These are phyloP conservation scores for Cytospora piceae DNA, from an alignment of 2,329 filamentous ascomycete species.

Conservation along the genomic window DNA sequence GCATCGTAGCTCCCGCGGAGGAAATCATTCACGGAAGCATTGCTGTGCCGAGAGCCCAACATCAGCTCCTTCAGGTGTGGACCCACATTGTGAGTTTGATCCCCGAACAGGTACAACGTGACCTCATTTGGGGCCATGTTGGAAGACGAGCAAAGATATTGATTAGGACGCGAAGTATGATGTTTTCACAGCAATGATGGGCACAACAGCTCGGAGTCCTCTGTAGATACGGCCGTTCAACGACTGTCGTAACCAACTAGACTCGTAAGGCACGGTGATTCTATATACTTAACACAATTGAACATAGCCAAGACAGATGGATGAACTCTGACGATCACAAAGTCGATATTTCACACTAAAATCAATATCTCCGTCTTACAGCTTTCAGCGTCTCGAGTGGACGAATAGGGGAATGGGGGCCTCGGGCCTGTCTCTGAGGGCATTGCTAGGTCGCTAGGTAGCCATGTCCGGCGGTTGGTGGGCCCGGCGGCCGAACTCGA, in stretches of 20 bases:
- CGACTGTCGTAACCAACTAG: not conserved
- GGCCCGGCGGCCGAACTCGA: not conserved
- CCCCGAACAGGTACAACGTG: slow-evolving; percentile 33
- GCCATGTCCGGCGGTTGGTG: not conserved
- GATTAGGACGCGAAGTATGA: not conserved
- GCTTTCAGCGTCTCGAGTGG: not conserved
- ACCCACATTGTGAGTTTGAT: slow-evolving; percentile 33
- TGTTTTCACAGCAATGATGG: not conserved
- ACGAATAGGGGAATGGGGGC: not conserved
- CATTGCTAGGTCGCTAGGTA: not conserved
- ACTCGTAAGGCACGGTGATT: not conserved
- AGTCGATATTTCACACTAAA: not conserved
- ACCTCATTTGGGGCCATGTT: slow-evolving; percentile 6
- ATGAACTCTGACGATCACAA: too few relatives aligned
- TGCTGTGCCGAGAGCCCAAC: slow-evolving; percentile 15
- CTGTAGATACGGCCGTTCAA: not conserved
- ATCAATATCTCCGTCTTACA: slow-evolving; percentile 7
- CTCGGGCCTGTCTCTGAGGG: not conserved
- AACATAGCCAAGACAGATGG: not conserved
- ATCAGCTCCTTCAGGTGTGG: slow-evolving; percentile 29
- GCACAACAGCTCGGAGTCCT: not conserved
- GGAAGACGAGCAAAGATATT: not conserved
- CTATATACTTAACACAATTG: slow-evolving; percentile 4
- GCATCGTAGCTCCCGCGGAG: slow-evolving; percentile 2
- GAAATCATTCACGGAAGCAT: slow-evolving; percentile 28